phyloP scores from a whole-genome alignment of 2,329 filamentous ascomycete species.

The Sclerotinia nivalis region DNA sequence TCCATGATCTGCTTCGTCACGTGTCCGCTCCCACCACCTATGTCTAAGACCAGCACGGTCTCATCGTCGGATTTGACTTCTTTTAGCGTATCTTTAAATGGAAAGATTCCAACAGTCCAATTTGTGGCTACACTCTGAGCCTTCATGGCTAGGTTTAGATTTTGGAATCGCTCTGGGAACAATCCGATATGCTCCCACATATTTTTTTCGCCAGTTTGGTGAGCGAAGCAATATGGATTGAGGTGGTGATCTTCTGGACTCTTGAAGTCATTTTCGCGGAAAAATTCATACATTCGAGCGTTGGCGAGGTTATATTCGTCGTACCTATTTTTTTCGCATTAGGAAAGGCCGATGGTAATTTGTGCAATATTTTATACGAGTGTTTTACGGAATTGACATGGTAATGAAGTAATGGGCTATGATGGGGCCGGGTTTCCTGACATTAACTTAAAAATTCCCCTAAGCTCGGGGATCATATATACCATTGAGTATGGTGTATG shows the following conservation, averaged over 20 bases:
- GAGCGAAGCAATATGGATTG: conserved; percentile 38
- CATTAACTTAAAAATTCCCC: conserved; percentile 29
- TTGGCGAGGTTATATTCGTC: conserved; percentile 32
- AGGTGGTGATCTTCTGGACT: conserved; percentile 31
- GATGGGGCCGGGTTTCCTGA: neutral
- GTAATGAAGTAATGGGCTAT: neutral
- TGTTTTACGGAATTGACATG: conserved; percentile 16
- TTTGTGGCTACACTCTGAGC: conserved; percentile 28
- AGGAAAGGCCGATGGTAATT: neutral
- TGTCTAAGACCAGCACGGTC: conserved; percentile 43
- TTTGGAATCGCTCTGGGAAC: conserved; percentile 35
- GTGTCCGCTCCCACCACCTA: conserved; percentile 47
- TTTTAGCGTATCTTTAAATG: conserved; percentile 32
- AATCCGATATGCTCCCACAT: conserved; percentile 38
- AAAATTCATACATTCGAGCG: conserved; percentile 33
- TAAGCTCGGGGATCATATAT: conserved; percentile 29
- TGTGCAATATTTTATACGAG: neutral
- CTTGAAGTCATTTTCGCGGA: conserved; percentile 31
- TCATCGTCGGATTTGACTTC: conserved; percentile 31
- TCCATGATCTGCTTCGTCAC: conserved; percentile 42
- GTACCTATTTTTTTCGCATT: conserved; percentile 25
- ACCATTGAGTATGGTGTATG: conserved; percentile 34
- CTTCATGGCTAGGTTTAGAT: conserved; percentile 39
- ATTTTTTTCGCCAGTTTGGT: conserved; percentile 32
- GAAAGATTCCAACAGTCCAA: conserved; percentile 29